These are phyloP conservation scores for Betula pendula DNA, from an alignment of 306 rosid species.

Conservation along the genomic window DNA sequence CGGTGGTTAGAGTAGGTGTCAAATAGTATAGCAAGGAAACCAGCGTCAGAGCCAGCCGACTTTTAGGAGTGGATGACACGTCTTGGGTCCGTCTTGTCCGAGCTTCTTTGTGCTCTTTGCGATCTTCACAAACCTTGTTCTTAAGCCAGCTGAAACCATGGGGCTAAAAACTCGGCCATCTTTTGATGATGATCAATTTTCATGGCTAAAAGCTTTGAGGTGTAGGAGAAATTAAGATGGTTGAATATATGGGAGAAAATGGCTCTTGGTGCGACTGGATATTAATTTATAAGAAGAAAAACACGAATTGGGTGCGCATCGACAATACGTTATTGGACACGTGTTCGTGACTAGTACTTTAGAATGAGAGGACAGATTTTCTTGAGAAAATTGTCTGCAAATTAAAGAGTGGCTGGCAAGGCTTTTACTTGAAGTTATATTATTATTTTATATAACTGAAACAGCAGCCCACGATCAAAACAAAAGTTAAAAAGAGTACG, in stretches of 20 bases:
- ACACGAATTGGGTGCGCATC: constrained; percentile 3
- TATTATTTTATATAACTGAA: neutral
- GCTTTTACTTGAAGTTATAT: constrained; percentile 35
- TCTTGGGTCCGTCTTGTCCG: constrained; percentile 87
- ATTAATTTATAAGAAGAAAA: constrained; percentile 50
- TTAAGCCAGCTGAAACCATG: constrained; percentile 21
- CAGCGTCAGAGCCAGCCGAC: constrained; percentile 89
- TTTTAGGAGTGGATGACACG: constrained; percentile 82
- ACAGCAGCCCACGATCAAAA: neutral
- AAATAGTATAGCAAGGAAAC: constrained; percentile 74
- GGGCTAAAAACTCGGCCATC: constrained; percentile 23
- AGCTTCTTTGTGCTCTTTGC: constrained; percentile 49
- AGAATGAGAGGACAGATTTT: constrained; percentile 32
- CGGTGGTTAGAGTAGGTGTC: constrained; percentile 76
- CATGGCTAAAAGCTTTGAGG: constrained; percentile 43
- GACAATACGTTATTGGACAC: constrained; percentile 32
- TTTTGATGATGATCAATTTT: constrained; percentile 38
- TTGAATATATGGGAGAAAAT: constrained; percentile 27
- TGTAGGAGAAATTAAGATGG: constrained; percentile 13
- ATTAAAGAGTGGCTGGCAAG: constrained; percentile 38
- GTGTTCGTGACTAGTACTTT: constrained; percentile 41
- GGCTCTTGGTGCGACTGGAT: constrained; percentile 22
- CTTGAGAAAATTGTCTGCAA: constrained; percentile 15
- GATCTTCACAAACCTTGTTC: constrained; percentile 38
- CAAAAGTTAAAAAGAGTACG: neutral